Percentiles rank a stretch among this genome's conserved stretches.
These are phyloP conservation scores for Zalerion maritima DNA, from an alignment of 495 filamentous ascomycete species.

Conservation along the genomic window DNA sequence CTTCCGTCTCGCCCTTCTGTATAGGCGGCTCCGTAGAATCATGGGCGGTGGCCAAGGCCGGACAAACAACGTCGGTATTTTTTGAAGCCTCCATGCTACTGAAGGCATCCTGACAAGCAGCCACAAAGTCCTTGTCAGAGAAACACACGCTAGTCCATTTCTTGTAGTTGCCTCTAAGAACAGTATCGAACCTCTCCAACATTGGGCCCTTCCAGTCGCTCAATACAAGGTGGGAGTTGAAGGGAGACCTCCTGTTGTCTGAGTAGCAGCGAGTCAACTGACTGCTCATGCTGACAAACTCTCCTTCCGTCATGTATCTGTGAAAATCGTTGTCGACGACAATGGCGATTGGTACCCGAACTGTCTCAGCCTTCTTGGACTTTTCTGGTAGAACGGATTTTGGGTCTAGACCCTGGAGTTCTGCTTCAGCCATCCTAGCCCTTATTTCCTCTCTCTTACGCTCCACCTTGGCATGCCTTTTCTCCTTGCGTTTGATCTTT, in stretches of 20 bases:
- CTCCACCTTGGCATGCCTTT: slow-evolving; percentile 47
- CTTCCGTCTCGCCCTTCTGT: slow-evolving; percentile 22
- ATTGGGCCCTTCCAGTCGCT: slow-evolving; percentile 64
- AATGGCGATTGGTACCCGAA: slow-evolving; percentile 53
- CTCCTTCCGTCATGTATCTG: slow-evolving; percentile 68
- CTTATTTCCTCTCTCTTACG: slow-evolving; percentile 30
- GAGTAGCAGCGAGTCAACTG: slow-evolving; percentile 85
- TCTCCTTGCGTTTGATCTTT: slow-evolving; percentile 57
- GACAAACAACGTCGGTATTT: slow-evolving; percentile 20
- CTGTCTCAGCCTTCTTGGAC: slow-evolving; percentile 23
- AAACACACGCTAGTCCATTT: slow-evolving; percentile 69
- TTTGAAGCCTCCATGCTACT: slow-evolving; percentile 48
- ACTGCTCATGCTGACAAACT: slow-evolving; percentile 62
- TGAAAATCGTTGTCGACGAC: slow-evolving; percentile 90
- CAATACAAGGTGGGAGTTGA: slow-evolving; percentile 52
- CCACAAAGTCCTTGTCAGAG: slow-evolving; percentile 51
- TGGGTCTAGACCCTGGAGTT: slow-evolving; percentile 24
- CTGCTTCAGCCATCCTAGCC: slow-evolving; percentile 26
- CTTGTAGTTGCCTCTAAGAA: slow-evolving; percentile 48
- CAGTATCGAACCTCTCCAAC: slow-evolving; percentile 62
- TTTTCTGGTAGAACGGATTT: slow-evolving; percentile 11
- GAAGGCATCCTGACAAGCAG: slow-evolving; percentile 44
- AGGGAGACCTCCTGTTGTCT: slow-evolving; percentile 55
- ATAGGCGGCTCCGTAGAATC: too few species aligned
- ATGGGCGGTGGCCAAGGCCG: too few species aligned